phyloP scores from a whole-genome alignment of 805 yeast genomes.

The Kregervanrija fluxuum region DNA sequence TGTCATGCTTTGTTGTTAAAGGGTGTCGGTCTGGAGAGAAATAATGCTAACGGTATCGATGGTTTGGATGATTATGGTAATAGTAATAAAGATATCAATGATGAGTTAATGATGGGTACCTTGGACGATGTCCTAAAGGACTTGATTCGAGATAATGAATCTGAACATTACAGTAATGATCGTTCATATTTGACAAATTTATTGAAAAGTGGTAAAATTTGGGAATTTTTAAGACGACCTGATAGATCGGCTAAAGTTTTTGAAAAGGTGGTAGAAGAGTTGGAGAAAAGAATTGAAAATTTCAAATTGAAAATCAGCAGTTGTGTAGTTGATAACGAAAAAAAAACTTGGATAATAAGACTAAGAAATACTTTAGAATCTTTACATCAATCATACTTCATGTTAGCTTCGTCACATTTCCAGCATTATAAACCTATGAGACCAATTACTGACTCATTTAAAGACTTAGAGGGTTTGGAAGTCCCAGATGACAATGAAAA shows the following conservation, averaged over 20 bases:
- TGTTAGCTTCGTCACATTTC: slow-evolving; percentile 67
- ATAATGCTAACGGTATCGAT: slow-evolving; percentile 4
- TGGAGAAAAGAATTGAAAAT: slow-evolving; percentile 18
- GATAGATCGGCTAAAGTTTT: slow-evolving; percentile 42
- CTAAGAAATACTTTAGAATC: slow-evolving; percentile 48
- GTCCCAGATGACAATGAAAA: slow-evolving; percentile 18
- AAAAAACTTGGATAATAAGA: slow-evolving; percentile 14
- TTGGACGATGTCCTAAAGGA: slow-evolving; percentile 62
- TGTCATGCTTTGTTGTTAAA: slow-evolving; percentile 57
- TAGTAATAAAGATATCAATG: slow-evolving; percentile 4
- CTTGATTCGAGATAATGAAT: slow-evolving; percentile 52
- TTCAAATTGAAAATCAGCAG: slow-evolving; percentile 2
- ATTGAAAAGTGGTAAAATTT: slow-evolving; percentile 61
- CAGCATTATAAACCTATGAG: slow-evolving; percentile 39
- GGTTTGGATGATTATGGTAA: slow-evolving; percentile 6
- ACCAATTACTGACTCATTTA: slow-evolving; percentile 25
- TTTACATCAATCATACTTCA: slow-evolving; percentile 71
- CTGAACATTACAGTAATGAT: slow-evolving; percentile 41
- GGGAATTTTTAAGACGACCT: slow-evolving; percentile 52
- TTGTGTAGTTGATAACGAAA: slow-evolving; percentile 4
- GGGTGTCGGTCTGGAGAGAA: slow-evolving; percentile 3
- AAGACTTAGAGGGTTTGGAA: slow-evolving; percentile 21
- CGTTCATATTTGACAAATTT: slow-evolving; percentile 37
- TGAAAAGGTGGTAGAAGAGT: slow-evolving; percentile 30
- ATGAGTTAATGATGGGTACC: slow-evolving; percentile 32